Conservation (phyloP, 73 alveolate genomes). For the Diophrys appendiculata region DNA sequence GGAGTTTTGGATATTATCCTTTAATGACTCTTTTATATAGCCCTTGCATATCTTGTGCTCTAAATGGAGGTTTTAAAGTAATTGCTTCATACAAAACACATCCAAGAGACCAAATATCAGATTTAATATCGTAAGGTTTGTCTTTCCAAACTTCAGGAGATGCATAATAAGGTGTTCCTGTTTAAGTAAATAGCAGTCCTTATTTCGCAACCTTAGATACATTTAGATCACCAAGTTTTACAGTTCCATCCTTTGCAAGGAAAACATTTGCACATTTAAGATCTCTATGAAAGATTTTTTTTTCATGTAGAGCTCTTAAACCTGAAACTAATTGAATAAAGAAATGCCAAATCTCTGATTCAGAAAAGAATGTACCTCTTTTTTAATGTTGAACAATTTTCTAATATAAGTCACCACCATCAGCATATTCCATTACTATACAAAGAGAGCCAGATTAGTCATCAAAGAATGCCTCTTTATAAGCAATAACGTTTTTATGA, state of each 20-base stretch:
- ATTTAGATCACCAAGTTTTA: constrained; percentile 91
- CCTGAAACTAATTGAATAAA: constrained; percentile 62
- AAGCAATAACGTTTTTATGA: constrained; percentile 68
- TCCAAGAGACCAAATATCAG: constrained; percentile 97
- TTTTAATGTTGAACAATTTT: constrained; percentile 47
- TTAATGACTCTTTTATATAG: constrained; percentile 75
- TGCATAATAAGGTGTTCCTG: constrained; percentile 98
- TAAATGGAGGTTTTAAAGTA: constrained; percentile 94
- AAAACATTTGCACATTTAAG: constrained; percentile 89
- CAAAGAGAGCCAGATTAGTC: too few relatives aligned
- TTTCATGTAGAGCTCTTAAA: constrained; percentile 67
- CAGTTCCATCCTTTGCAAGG: constrained; percentile 79
- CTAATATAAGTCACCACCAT: too few relatives aligned
- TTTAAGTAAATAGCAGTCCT: constrained; percentile 86
- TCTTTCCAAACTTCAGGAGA: constrained; percentile 98
- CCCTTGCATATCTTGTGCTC: constrained; percentile 95
- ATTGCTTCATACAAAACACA: constrained; percentile 96
- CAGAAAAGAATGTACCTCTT: constrained; percentile 46
- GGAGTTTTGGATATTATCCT: constrained; percentile 79
- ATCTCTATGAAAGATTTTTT: constrained; percentile 83
- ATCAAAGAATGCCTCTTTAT: too few relatives aligned
- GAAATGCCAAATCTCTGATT: constrained; percentile 75
- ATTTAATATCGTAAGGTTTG: constrained; percentile 91
- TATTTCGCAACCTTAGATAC: constrained; percentile 86
- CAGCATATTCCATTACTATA: too few relatives aligned